Conservation (phyloP, 805 yeast species). For the Lipomyces mesembrius region DNA sequence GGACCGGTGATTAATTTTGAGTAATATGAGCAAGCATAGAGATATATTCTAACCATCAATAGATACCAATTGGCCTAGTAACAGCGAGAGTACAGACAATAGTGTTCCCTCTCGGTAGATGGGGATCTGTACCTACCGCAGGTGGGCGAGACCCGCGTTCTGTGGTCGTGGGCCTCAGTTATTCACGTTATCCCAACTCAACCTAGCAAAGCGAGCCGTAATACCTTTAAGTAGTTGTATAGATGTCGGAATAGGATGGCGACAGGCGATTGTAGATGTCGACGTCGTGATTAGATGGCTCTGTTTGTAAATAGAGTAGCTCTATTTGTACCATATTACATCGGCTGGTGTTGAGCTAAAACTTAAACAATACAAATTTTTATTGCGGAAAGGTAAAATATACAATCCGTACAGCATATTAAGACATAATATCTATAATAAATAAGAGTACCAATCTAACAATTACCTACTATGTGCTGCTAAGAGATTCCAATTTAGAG, state of each 20-base stretch:
- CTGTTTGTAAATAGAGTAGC: not conserved
- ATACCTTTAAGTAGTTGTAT: no score
- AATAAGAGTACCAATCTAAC: no score
- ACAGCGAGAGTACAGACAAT: slow-evolving; percentile 73
- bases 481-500: no score
- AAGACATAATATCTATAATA: no score
- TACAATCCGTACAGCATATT: no score
- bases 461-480: no score
- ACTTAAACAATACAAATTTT: no score
- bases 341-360: no score
- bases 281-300: not conserved
- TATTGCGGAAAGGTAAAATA: no score
- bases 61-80: slow-evolving; percentile 68
- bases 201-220: not conserved
- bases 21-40: not conserved
- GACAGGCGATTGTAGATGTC: not conserved
- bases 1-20: slow-evolving; percentile 64
- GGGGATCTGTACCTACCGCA: slow-evolving; percentile 52
- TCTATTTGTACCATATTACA: not conserved
- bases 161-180: slow-evolving; percentile 9
- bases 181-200: not conserved
- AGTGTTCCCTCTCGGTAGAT: slow-evolving; percentile 69
- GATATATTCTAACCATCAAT: not conserved
- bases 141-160: slow-evolving; percentile 53
- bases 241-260: no score